Evolutionary conservation across 2,329 filamentous ascomycete genomes (phyloP).

Genomic region (Sporothrix curviconia): DNA sequence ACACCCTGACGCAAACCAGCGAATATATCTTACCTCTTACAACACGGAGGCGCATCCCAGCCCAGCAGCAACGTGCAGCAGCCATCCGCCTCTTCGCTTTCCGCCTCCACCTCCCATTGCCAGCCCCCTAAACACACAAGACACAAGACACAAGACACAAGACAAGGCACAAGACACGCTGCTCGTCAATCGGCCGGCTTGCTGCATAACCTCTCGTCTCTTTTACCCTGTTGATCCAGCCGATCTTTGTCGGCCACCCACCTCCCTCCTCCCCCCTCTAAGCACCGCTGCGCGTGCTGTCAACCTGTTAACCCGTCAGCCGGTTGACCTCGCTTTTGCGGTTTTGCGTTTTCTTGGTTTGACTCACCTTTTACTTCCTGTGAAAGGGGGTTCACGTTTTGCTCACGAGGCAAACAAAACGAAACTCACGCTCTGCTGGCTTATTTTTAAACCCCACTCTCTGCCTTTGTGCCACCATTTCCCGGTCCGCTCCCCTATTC

Average conservation of each 20-base stretch:
- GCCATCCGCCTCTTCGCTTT: too few relatives aligned
- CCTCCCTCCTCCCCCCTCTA: too few relatives aligned
- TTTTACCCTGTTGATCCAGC: background rate
- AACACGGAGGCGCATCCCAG: background rate
- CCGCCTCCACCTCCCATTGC: too few relatives aligned
- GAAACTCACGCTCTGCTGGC: background rate
- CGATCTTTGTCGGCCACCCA: background rate
- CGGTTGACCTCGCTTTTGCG: background rate
- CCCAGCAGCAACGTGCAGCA: too few relatives aligned
- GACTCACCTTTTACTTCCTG: background rate
- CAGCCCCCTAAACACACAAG: background rate
- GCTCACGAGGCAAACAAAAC: background rate
- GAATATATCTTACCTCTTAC: too few relatives aligned
- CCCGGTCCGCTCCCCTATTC: too few relatives aligned
- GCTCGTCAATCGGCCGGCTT: background rate
- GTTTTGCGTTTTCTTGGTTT: background rate
- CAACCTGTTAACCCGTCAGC: slow-evolving; percentile 1
- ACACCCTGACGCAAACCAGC: slow-evolving; percentile 1
- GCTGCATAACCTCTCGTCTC: background rate
- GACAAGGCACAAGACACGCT: too few relatives aligned
- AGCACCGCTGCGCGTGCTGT: too few relatives aligned
- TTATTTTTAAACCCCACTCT: background rate
- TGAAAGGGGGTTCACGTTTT: background rate
- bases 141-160: background rate
- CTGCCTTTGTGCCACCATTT: background rate